phyloP scores from a whole-genome alignment of 768 basidiomycete genomes.

The Leccinum barrowsii region DNA sequence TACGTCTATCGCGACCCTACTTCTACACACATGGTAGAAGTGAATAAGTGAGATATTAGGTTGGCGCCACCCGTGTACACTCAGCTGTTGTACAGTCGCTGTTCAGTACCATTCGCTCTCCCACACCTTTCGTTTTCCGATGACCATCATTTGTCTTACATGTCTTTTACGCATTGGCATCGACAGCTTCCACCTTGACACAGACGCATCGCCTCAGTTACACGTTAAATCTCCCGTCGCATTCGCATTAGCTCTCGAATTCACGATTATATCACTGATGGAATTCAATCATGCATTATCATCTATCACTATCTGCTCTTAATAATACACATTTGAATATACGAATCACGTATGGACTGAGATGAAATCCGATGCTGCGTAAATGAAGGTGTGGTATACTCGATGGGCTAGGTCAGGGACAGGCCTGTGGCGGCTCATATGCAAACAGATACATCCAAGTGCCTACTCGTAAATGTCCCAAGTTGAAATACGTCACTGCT shows the following conservation, averaged over 20 bases:
- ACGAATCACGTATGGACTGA: neutral
- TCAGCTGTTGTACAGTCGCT: conserved; percentile 22
- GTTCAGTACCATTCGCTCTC: conserved; percentile 16
- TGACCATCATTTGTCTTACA: conserved; percentile 22
- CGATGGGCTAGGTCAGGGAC: neutral
- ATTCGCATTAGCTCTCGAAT: conserved; percentile 17
- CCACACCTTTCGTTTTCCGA: conserved; percentile 15
- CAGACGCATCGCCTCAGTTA: conserved; percentile 3
- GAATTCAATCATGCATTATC: conserved; percentile 26
- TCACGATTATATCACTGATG: conserved; percentile 23
- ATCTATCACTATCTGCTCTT: conserved; percentile 26
- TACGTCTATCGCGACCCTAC: conserved; percentile 4
- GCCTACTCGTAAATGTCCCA: neutral
- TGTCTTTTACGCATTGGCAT: conserved; percentile 20
- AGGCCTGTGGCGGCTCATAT: neutral
- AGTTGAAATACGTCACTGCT: neutral
- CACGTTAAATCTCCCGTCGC: conserved; percentile 14
- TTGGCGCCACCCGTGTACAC: conserved; percentile 18
- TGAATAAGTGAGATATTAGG: conserved; percentile 9
- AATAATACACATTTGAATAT: conserved; percentile 21
- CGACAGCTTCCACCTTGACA: conserved; percentile 10
- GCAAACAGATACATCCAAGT: neutral
- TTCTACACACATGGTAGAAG: conserved; percentile 13
- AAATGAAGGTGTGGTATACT: neutral
- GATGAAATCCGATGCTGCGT: neutral